A percentile compares a stretch with the other conserved stretches of the same genome.
Evolutionary conservation across 179 eudicot species (phyloP).

Genomic region (Camellia oleifera): DNA sequence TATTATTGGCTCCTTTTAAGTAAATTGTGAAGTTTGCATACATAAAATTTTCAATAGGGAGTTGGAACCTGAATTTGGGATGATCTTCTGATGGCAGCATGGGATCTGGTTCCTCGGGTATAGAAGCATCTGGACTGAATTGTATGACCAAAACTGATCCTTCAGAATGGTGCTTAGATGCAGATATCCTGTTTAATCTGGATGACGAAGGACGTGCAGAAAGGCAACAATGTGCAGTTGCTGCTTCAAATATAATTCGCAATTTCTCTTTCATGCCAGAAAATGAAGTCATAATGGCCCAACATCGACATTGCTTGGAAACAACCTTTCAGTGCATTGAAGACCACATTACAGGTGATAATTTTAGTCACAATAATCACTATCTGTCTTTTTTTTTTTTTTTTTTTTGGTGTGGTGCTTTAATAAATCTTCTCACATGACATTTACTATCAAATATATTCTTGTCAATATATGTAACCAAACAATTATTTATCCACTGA

Average conservation of each 20-base stretch:
- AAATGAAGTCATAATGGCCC: conserved; percentile 88
- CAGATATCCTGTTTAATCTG: conserved; percentile 86
- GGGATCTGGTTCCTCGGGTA: conserved; percentile 46
- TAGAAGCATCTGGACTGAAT: conserved; percentile 56
- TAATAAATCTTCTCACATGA: background rate
- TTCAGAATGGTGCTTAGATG: conserved; percentile 89
- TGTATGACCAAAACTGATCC: conserved; percentile 39
- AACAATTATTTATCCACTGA: too few relatives aligned
- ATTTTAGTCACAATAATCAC: background rate
- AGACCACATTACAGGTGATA: conserved; percentile 68
- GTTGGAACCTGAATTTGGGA: conserved; percentile 19
- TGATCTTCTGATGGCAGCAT: conserved; percentile 36
- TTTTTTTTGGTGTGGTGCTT: background rate
- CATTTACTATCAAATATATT: background rate
- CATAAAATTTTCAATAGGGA: background rate
- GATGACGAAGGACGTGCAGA: conserved; percentile 93
- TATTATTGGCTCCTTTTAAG: background rate
- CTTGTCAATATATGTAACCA: too few relatives aligned
- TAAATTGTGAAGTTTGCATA: background rate
- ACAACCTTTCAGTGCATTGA: conserved; percentile 87
- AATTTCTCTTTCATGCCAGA: conserved; percentile 96
- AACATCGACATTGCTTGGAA: conserved; percentile 90
- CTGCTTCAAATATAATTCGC: conserved; percentile 91
- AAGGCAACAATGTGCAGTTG: conserved; percentile 93
- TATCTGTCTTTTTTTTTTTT: background rate